Conservation (phyloP, 108 stramenopile species). For the Cylindrotheca closterium region DNA sequence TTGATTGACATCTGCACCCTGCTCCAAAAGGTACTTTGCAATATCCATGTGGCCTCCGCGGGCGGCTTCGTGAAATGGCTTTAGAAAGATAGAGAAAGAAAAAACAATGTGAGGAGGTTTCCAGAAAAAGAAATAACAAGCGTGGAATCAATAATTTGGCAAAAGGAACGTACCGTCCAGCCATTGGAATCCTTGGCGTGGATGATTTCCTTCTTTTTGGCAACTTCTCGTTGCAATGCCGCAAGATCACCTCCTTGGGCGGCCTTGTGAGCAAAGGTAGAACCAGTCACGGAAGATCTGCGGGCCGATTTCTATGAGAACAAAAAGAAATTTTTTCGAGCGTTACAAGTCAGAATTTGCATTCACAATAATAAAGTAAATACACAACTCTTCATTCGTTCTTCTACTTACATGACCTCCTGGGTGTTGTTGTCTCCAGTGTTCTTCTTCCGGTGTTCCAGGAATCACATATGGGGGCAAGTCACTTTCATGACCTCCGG, state of each 20-base stretch:
- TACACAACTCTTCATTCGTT: too few species aligned
- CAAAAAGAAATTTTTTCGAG: neutral
- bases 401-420: conserved; percentile 4
- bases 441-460: conserved; percentile 62
- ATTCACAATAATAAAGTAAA: too few species aligned
- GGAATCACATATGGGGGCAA: conserved; percentile 70
- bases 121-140: neutral
- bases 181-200: conserved; percentile 80
- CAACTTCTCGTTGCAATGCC: conserved; percentile 36
- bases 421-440: conserved; percentile 62
- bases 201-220: conserved; percentile 51
- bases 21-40: conserved; percentile 61
- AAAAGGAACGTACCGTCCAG: conserved; percentile 60
- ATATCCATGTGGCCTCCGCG: conserved; percentile 76
- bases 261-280: conserved; percentile 60
- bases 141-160: too few species aligned
- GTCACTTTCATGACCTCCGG: conserved; percentile 69
- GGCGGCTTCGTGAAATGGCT: conserved; percentile 66
- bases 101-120: neutral
- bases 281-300: conserved; percentile 54
- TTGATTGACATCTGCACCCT: conserved; percentile 76
- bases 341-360: neutral
- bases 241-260: conserved; percentile 71
- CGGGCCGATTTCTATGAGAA: conserved; percentile 9
- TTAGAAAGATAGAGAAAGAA: neutral